phyloP scores from a whole-genome alignment of 1,284 basidiomycete genomes.

The Neonothopanus nambi region DNA sequence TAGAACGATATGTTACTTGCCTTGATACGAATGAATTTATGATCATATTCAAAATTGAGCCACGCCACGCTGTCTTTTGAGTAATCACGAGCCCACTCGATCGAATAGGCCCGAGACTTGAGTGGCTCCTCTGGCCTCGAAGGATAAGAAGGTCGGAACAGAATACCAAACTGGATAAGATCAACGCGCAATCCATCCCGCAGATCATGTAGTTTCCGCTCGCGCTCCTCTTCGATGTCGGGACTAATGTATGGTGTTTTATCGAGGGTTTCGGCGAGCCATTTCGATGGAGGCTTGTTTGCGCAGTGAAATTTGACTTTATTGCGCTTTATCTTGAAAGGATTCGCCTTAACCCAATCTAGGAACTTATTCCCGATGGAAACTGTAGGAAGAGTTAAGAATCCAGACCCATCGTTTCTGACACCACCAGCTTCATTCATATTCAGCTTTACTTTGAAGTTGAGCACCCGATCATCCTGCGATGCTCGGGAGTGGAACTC shows the following conservation, averaged over 20 bases:
- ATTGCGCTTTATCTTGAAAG: conserved; percentile 37
- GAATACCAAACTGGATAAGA: conserved; percentile 61
- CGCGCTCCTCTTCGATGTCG: conserved; percentile 54
- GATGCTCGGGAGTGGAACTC: conserved; percentile 41
- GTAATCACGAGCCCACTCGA: conserved; percentile 59
- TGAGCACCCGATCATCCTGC: conserved; percentile 29
- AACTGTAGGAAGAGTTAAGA: conserved; percentile 45
- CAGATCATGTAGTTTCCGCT: conserved; percentile 45
- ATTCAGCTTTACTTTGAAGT: conserved; percentile 59
- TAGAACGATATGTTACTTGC: conserved; percentile 33
- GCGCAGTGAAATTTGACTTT: conserved; percentile 40
- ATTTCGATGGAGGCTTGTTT: conserved; percentile 23
- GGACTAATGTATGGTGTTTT: conserved; percentile 67
- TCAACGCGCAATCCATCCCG: conserved; percentile 51
- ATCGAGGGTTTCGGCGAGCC: conserved; percentile 37
- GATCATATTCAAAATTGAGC: conserved; percentile 62
- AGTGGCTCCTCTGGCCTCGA: conserved; percentile 30
- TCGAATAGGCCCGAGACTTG: conserved; percentile 55
- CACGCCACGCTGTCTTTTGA: conserved; percentile 45
- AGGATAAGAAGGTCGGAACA: conserved; percentile 41
- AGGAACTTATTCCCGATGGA: conserved; percentile 48
- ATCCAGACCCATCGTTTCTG: conserved; percentile 60
- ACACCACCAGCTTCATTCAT: conserved; percentile 45
- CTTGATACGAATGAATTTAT: conserved; percentile 60
- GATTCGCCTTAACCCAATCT: conserved; percentile 36